Evolutionary conservation across 2,329 filamentous ascomycete species (phyloP).

Genomic region (Albifimbria verrucaria): DNA sequence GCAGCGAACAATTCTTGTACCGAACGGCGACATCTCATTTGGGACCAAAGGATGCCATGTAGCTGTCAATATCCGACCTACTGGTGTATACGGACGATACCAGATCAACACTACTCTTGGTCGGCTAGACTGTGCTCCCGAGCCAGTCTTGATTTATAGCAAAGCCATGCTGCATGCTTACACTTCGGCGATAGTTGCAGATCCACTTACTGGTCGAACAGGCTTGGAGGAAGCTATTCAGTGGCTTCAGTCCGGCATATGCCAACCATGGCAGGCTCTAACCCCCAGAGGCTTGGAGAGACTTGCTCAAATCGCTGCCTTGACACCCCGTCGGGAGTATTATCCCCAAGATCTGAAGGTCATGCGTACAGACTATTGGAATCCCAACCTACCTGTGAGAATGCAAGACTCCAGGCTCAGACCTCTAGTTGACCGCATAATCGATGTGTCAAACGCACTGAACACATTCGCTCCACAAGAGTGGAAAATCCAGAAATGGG

Average conservation of each 20-base stretch:
- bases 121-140: constrained; percentile 53
- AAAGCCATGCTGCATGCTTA: constrained; percentile 58
- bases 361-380: constrained; percentile 32
- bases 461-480: constrained; percentile 12
- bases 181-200: constrained; percentile 55
- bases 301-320: constrained; percentile 9
- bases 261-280: constrained; percentile 45
- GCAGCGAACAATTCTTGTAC: constrained; percentile 50
- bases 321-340: constrained; percentile 30
- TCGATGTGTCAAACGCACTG: constrained; percentile 24
- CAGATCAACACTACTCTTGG: constrained; percentile 52
- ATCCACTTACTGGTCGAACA: constrained; percentile 55
- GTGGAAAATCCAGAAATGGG: constrained; percentile 5
- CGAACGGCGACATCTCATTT: constrained; percentile 35
- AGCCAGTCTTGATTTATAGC: constrained; percentile 49
- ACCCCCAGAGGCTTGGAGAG: constrained; percentile 2
- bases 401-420: constrained; percentile 33
- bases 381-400: constrained; percentile 17
- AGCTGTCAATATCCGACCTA: constrained; percentile 22
- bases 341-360: constrained; percentile 31
- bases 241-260: constrained; percentile 46
- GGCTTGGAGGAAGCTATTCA: constrained; percentile 58
- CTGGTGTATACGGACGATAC: constrained; percentile 44
- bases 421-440: constrained; percentile 25
- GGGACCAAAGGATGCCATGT: constrained; percentile 16